Conservation (phyloP, 176 grass and related monocot genomes). For the Eleusine indica region DNA sequence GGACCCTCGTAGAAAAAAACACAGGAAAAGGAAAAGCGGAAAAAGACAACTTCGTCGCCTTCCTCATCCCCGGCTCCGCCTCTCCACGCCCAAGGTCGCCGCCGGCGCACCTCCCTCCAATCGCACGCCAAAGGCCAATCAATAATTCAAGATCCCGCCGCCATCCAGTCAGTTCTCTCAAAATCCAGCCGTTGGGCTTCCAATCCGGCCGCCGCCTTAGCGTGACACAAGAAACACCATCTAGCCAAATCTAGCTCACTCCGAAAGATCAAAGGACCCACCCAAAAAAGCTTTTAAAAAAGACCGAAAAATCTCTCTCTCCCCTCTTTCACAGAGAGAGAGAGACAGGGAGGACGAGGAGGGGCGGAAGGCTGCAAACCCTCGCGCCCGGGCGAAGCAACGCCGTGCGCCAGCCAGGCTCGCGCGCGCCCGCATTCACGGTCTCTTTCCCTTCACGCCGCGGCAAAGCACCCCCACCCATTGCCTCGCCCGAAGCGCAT, state of each 20-base stretch:
- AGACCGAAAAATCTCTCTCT: not conserved
- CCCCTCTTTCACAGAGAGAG: not conserved
- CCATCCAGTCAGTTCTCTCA: too few relatives aligned
- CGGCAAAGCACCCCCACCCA: constrained; percentile 19
- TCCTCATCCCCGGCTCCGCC: too few relatives aligned
- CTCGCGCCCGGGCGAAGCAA: constrained; percentile 43
- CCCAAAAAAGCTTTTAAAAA: not conserved
- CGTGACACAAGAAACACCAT: constrained; percentile 2
- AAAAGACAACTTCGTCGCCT: too few relatives aligned
- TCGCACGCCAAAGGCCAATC: too few relatives aligned
- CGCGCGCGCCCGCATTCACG: constrained; percentile 24
- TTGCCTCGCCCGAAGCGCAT: not conserved
- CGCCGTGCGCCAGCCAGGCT: not conserved
- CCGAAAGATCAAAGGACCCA: constrained; percentile 39
- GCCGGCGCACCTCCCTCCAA: too few relatives aligned
- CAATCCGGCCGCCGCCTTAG: too few relatives aligned
- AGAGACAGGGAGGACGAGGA: not conserved
- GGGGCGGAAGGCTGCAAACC: constrained; percentile 42
- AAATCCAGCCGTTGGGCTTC: too few relatives aligned
- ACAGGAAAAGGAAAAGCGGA: too few relatives aligned
- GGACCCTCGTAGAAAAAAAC: too few relatives aligned
- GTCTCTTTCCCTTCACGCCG: constrained; percentile 70
- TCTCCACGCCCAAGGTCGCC: too few relatives aligned
- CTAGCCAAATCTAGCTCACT: constrained; percentile 38
- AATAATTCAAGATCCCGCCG: too few relatives aligned